A percentile compares a stretch with the other conserved stretches of the same genome.
Evolutionary conservation across 2,329 filamentous ascomycete species (phyloP).

Genomic region (Septoria petroselini): DNA sequence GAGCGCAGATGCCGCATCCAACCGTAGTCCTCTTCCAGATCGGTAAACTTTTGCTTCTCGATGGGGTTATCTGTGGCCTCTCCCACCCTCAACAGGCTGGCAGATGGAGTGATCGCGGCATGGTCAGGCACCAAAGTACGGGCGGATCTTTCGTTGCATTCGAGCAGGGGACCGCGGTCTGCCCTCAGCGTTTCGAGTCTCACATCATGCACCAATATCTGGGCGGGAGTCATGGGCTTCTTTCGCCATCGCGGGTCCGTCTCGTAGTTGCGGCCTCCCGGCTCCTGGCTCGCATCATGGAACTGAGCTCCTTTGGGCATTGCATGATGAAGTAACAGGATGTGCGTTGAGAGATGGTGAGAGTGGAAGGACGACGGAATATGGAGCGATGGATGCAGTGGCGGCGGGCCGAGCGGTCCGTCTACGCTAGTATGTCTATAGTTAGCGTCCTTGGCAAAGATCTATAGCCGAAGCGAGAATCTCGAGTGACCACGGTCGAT

Average conservation of each 20-base stretch:
- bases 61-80: slow-evolving; percentile 36
- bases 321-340: slow-evolving; percentile 8
- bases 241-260: slow-evolving; percentile 40
- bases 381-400: not conserved
- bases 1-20: slow-evolving; percentile 43
- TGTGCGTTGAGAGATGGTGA: not conserved
- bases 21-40: slow-evolving; percentile 42
- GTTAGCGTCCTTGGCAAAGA: no score
- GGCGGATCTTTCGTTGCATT: slow-evolving; percentile 40
- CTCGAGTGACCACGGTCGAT: no score
- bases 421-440: no score
- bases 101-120: slow-evolving; percentile 25
- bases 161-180: slow-evolving; percentile 39
- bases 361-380: not conserved
- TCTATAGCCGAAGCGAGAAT: no score
- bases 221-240: slow-evolving; percentile 41
- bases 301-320: slow-evolving; percentile 19
- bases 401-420: no score
- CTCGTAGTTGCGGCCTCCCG: slow-evolving; percentile 33
- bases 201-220: slow-evolving; percentile 43
- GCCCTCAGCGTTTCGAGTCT: slow-evolving; percentile 37
- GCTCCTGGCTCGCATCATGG: slow-evolving; percentile 10
- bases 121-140: slow-evolving; percentile 38
- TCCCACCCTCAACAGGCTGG: slow-evolving; percentile 23
- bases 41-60: slow-evolving; percentile 38